Evolutionary conservation across 2,329 filamentous ascomycete genomes (phyloP).

Genomic region (Colletotrichum cuscutae): DNA sequence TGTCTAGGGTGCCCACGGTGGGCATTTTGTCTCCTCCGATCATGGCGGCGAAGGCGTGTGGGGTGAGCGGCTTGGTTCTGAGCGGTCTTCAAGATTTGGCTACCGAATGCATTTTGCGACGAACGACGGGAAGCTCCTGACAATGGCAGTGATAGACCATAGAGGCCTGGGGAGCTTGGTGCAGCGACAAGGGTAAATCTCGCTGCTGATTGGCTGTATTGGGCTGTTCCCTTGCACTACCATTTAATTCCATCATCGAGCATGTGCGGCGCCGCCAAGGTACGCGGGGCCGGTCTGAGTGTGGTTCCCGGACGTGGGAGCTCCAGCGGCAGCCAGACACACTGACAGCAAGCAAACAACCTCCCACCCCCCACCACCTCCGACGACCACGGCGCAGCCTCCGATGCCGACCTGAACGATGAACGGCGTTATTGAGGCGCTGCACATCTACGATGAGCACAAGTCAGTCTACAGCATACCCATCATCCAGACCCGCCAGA

Average conservation of each 20-base stretch:
- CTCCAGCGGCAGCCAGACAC: conserved; percentile 18
- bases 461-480: conserved; percentile 67
- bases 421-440: conserved; percentile 90
- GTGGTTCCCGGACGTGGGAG: conserved; percentile 25
- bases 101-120: conserved; percentile 8
- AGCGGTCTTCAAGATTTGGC: background rate
- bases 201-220: conserved; percentile 21
- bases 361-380: conserved; percentile 37
- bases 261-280: conserved; percentile 7
- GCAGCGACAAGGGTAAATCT: background rate
- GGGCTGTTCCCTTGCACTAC: conserved; percentile 10
- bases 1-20: conserved; percentile 64
- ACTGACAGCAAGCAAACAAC: conserved; percentile 13
- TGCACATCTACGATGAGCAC: conserved; percentile 97
- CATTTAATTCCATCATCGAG: conserved; percentile 46
- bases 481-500: background rate
- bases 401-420: conserved; percentile 59
- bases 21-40: conserved; percentile 55
- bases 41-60: conserved; percentile 45
- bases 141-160: background rate
- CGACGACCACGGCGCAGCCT: conserved; percentile 41
- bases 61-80: background rate
- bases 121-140: background rate
- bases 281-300: conserved; percentile 3
- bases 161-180: conserved; percentile 11